Conservation (phyloP, 306 rosid species). For the Cicer pinnatifidum region DNA sequence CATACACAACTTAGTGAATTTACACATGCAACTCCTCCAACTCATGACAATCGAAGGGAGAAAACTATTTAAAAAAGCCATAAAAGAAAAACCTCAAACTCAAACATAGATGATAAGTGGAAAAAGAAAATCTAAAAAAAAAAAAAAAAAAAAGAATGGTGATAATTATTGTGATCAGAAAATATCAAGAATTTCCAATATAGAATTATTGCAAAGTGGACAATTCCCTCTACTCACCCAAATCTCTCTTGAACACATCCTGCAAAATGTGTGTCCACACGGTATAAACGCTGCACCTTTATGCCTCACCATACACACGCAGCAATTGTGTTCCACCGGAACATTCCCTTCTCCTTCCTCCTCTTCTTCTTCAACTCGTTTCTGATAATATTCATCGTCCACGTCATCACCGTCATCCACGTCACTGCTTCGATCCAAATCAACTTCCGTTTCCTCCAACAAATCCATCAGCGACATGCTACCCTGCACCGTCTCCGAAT, state of each 20-base stretch:
- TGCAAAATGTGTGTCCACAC: conserved; percentile 92
- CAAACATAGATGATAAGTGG: background rate
- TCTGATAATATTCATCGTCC: background rate
- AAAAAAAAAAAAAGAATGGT: background rate
- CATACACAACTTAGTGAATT: background rate
- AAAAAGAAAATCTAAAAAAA: background rate
- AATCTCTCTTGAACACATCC: conserved; percentile 80
- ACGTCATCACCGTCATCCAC: conserved; percentile 39
- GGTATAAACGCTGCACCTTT: conserved; percentile 80
- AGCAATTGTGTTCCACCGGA: conserved; percentile 59
- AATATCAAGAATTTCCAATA: conserved; percentile 79
- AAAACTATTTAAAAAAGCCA: background rate
- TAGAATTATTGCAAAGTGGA: conserved; percentile 82
- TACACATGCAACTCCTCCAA: background rate
- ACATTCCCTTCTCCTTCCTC: conserved; percentile 7
- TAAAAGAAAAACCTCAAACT: background rate
- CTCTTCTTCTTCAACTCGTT: conserved; percentile 27
- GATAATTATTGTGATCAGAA: conserved; percentile 50
- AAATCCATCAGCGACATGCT: conserved; percentile 89
- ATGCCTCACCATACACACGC: conserved; percentile 94
- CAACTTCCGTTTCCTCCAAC: conserved; percentile 71
- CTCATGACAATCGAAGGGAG: background rate
- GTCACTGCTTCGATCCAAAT: conserved; percentile 41
- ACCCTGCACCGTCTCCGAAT: conserved; percentile 41
- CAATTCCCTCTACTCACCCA: conserved; percentile 81